phyloP scores from a whole-genome alignment of 75 land plant species.

The Cupressus sempervirens region DNA sequence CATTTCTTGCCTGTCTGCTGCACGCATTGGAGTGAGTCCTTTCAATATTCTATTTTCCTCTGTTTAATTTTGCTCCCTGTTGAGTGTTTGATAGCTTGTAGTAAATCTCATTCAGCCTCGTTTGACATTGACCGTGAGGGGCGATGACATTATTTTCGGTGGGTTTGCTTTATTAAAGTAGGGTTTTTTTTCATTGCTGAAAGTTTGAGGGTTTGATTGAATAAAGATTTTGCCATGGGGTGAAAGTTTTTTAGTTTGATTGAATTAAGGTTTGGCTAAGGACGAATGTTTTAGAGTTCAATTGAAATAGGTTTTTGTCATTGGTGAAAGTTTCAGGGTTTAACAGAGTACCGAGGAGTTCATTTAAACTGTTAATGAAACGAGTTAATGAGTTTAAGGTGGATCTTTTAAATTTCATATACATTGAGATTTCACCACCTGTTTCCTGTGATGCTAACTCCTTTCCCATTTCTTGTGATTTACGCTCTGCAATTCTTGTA shows the following conservation, averaged over 20 bases:
- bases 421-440: no score
- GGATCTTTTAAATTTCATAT: not conserved
- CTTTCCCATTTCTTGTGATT: not conserved
- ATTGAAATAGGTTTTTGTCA: not conserved
- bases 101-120: not conserved
- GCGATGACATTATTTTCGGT: no score
- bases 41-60: not conserved
- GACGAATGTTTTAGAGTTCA: no score
- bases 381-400: not conserved
- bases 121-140: no score
- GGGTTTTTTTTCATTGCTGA: not conserved
- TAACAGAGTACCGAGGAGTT: not conserved
- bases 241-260: no score
- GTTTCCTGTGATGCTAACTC: no score
- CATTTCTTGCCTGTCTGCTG: slow-evolving; percentile 39
- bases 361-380: not conserved
- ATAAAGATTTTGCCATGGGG: no score
- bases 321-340: not conserved
- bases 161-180: no score
- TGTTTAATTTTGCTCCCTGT: not conserved
- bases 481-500: not conserved
- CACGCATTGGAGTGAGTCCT: slow-evolving; percentile 33
- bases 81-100: not conserved
- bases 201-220: not conserved
- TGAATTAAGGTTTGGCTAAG: no score